Evolutionary conservation across 1,139 yeast genomes (phyloP).

Genomic region (Geotrichum phurueaensis): DNA sequence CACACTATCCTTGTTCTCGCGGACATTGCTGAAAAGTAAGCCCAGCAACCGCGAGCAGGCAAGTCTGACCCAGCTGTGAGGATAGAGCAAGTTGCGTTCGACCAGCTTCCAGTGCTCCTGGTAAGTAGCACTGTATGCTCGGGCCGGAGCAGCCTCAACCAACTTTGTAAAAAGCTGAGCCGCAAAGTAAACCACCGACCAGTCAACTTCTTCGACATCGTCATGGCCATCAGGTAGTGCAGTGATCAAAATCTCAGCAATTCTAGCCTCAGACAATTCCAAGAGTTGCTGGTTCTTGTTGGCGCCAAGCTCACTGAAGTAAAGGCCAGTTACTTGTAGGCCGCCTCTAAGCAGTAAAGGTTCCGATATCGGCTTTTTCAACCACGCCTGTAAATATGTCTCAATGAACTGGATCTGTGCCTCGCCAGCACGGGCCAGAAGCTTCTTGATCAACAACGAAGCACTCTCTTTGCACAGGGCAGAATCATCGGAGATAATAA

Average conservation of each 20-base stretch:
- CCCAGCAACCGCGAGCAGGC: constrained; percentile 60
- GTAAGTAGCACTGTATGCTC: constrained; percentile 39
- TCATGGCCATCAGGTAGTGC: constrained; percentile 23
- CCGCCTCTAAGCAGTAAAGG: constrained; percentile 67
- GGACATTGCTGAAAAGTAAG: constrained; percentile 42
- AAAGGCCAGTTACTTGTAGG: constrained; percentile 63
- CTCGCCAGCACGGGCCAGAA: constrained; percentile 49
- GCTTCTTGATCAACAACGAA: constrained; percentile 49
- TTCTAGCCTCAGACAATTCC: constrained; percentile 23
- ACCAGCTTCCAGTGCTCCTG: constrained; percentile 48
- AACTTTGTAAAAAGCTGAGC: constrained; percentile 46
- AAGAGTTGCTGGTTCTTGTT: constrained; percentile 19
- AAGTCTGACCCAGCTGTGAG: constrained; percentile 89
- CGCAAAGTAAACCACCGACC: constrained; percentile 75
- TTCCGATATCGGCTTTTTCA: constrained; percentile 39
- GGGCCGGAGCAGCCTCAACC: constrained; percentile 20
- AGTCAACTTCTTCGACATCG: constrained; percentile 35
- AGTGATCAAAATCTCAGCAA: constrained; percentile 24
- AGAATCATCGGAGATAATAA: constrained; percentile 70
- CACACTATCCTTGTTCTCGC: constrained; percentile 21
- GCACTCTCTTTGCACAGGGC: constrained; percentile 87
- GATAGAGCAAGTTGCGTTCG: constrained; percentile 59
- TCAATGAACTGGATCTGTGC: constrained; percentile 46
- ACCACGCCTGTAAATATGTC: constrained; percentile 63
- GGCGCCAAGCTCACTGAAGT: constrained; percentile 47